Evolutionary conservation across 2,329 filamentous ascomycete genomes (phyloP).

Genomic region (Cercospora berteroae): DNA sequence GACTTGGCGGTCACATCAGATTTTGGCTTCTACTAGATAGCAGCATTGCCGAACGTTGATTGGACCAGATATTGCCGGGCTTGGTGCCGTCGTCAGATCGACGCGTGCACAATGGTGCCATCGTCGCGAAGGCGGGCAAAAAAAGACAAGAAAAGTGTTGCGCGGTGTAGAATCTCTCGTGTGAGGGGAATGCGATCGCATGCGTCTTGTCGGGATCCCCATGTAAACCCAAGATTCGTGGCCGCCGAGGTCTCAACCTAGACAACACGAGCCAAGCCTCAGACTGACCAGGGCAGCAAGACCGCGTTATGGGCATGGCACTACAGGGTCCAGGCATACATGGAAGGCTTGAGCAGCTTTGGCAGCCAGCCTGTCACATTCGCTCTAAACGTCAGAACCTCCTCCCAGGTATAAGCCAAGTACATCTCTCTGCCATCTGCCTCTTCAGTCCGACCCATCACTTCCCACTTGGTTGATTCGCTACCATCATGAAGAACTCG

Average conservation of each 20-base stretch:
- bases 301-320: background rate
- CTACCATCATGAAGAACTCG: conserved; percentile 7
- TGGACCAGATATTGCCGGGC: background rate
- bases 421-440: background rate
- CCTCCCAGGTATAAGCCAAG: background rate
- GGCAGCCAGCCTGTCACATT: background rate
- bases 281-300: background rate
- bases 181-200: background rate
- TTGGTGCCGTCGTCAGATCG: background rate
- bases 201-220: background rate
- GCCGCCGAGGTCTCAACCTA: background rate
- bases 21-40: background rate
- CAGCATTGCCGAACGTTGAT: background rate
- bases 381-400: background rate
- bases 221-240: conserved; percentile 4
- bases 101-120: background rate
- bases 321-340: conserved; percentile 4
- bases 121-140: background rate
- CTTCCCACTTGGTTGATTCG: background rate
- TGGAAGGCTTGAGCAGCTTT: background rate
- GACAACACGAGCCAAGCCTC: background rate
- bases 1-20: background rate
- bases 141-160: background rate
- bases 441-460: background rate
- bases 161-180: background rate